Evolutionary conservation across 176 grass and related monocot species (phyloP), one percentile per base, ranked within the genome.

Genomic region (Oryza coarctata): DNA sequence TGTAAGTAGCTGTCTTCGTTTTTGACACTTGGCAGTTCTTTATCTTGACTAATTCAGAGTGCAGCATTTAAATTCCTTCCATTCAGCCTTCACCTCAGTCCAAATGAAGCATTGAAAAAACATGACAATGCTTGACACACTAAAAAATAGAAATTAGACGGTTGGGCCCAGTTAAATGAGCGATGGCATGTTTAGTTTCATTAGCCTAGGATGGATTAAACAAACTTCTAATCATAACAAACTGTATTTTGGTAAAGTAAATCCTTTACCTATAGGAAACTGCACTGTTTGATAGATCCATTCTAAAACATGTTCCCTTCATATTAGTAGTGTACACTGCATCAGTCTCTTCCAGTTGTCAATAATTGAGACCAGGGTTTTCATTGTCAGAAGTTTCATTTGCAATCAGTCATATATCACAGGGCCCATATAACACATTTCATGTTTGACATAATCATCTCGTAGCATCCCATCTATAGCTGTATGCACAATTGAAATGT

Each of bases 221-320:
- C 65, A 70, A 45, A 70, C n/a, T 62, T 82, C 52, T 77, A 71
- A 83, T 47, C 47, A 76, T 61, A 30, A 39, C 36, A 2, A 64
- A 22, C 35, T 69, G 50, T 20, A 55, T 55, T 8, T 20, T 32
- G 44, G 15, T 4, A 50, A 71, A 79, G 0, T 35, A 9, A 11
- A 32, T 4, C 12, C 47, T 49, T 49, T 45, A 68, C 11, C 15
- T 63, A 9, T 35, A 47, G 11, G 66, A 40, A 70, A 36, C 65
- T 30, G 18, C 67, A 31, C 65, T 25, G 61, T 70, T 17, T 70
- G 65, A 76, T n/a, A 75, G 36, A 44, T 43, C 44, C 29, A 22
- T 32, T 70, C 4, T 63, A 47, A 63, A 75, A 3, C 4, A 4
- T 52, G 28, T 33, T 63, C 6, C 72, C 11, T 25, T n/a, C 23